These are phyloP conservation scores for Fusarium palustre DNA, from an alignment of 2,329 filamentous ascomycete species.

Conservation along the genomic window DNA sequence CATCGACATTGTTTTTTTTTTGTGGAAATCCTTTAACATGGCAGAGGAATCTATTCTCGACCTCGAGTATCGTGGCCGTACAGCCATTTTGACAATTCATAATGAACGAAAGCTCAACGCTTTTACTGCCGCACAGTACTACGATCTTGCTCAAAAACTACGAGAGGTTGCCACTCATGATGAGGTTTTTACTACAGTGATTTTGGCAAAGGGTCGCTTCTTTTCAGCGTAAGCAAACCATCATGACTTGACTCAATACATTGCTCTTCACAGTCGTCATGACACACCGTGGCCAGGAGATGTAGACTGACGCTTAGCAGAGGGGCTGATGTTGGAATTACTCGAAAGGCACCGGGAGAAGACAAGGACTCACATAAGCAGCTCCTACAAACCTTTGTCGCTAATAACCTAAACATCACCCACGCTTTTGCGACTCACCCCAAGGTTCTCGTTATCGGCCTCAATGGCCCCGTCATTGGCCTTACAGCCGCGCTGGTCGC, in stretches of 20 bases:
- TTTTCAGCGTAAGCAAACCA: conserved; percentile 85
- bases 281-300: not conserved
- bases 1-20: not conserved
- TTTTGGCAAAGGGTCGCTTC: conserved; percentile 83
- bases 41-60: conserved; percentile 48
- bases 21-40: conserved; percentile 16
- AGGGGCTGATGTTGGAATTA: conserved; percentile 80
- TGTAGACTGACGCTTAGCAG: conserved; percentile 57
- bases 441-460: conserved; percentile 89
- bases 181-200: conserved; percentile 84
- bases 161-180: conserved; percentile 81
- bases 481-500: conserved; percentile 85
- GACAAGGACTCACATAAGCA: conserved; percentile 58
- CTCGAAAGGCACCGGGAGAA: conserved; percentile 56
- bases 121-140: conserved; percentile 78
- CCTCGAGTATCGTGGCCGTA: conserved; percentile 57
- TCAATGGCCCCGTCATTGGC: conserved; percentile 92
- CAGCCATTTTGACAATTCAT: conserved; percentile 85
- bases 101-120: conserved; percentile 90
- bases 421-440: conserved; percentile 92
- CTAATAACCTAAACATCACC: conserved; percentile 89
- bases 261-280: not conserved
- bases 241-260: not conserved
- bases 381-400: conserved; percentile 78
- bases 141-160: conserved; percentile 77